Base-by-base conservation (phyloP, 2,329 filamentous ascomycete species). In the Rasamsonia emersonii region DNA sequence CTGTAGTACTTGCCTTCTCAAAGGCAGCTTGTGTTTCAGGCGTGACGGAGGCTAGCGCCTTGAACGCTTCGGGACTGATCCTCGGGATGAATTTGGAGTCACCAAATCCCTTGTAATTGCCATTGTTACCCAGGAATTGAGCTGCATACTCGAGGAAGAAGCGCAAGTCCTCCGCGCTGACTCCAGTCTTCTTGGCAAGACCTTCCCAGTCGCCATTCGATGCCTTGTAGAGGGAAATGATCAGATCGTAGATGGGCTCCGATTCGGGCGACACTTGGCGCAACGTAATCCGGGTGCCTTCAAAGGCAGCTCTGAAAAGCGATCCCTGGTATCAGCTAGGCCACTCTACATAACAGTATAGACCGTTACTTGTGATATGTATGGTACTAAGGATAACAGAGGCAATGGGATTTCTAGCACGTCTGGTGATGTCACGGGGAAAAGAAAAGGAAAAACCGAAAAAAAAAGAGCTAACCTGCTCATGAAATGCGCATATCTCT, bases 401-500 rank as follows among this genome's bases (percentile, higher is more conserved):
- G n/a, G n/a, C n/a, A n/a, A n/a, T n/a, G n/a, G n/a, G n/a, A n/a
- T n/a, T n/a, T n/a, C n/a, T n/a, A n/a, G n/a, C n/a, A n/a, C n/a
- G n/a, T n/a, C n/a, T n/a, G 18, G 9, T 10, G 9, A n/a, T 17
- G 10, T 13, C 16, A 26, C 14, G 18, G 30, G 37, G 32, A 18
- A 33, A 15, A 37, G 16, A 30, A 27, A 16, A 32, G 15, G 5
- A 17, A 14, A 33, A 21, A 21, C 28, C 17, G 14, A 30, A 24
- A 15, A 17, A 28, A 25, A 18, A 31, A 11, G 9, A 13, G 25
- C 67, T 47, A 69, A 84, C 81, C 73, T 76, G 73, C 79, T 85
- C 54, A 93, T 84, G 54, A 80, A 86, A 63, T 95, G 88, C 42
- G 88, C 83, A 69, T 95, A 95, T 53, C 82, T 79, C 67, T 89